Evolutionary conservation across 306 rosid species (phyloP).

Genomic region (Calophaca sinica): DNA sequence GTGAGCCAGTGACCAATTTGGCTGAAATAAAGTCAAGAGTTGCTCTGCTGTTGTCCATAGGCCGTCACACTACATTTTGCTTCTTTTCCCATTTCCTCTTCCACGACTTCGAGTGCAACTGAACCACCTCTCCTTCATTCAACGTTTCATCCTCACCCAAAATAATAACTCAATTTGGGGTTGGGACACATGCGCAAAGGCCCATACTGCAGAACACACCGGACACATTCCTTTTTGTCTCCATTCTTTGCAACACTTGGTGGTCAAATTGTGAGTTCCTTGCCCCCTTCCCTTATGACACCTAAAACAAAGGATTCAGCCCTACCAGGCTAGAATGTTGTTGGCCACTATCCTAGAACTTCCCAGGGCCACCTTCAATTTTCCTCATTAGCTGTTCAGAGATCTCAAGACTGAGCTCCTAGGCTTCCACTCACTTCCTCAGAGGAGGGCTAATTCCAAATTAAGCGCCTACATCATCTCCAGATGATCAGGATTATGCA

Average conservation of each 20-base stretch:
- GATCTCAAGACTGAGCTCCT: background rate
- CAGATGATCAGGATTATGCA: background rate
- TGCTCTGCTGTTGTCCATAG: background rate
- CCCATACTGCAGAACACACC: background rate
- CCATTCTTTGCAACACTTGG: no score
- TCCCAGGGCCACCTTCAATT: no score
- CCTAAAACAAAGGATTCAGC: background rate
- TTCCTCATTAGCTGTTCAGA: no score
- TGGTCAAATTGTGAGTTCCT: no score
- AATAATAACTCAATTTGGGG: background rate
- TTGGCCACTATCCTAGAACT: background rate
- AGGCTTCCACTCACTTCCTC: background rate
- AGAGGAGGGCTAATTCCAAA: no score
- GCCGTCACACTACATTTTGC: background rate
- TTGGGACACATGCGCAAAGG: background rate
- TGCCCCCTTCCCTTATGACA: background rate
- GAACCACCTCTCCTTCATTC: background rate
- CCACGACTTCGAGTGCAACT: background rate
- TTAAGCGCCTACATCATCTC: background rate
- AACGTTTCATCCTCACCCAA: background rate
- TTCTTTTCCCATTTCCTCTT: background rate
- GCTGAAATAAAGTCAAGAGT: background rate
- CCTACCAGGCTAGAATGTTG: background rate
- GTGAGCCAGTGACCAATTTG: background rate
- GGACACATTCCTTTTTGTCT: no score